Evolutionary conservation across 2,329 filamentous ascomycete species (phyloP).

Genomic region (Sclerotinia nivalis): DNA sequence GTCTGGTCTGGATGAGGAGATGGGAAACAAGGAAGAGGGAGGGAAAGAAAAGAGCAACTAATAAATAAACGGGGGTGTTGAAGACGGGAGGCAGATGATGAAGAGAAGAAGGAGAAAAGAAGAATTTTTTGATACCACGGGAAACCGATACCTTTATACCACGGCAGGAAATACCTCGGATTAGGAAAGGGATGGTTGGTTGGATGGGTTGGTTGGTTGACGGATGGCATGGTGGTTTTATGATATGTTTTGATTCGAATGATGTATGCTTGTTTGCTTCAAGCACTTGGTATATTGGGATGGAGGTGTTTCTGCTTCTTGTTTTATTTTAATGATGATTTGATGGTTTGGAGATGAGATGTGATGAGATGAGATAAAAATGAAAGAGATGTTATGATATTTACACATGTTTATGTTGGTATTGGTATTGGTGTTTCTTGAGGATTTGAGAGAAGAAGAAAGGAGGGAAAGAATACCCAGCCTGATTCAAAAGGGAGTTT

Average conservation of each 20-base stretch:
- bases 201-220: neutral
- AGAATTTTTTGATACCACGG: conserved; percentile 18
- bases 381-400: neutral
- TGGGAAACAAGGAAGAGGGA: neutral
- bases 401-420: neutral
- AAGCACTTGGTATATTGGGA: neutral
- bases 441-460: no score
- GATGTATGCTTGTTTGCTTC: neutral
- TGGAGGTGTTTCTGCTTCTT: neutral
- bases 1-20: neutral
- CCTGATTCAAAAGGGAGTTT: no score
- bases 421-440: neutral
- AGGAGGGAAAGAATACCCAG: no score
- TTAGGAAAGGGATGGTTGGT: neutral
- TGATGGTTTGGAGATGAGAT: neutral
- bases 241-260: neutral
- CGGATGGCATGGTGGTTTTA: conserved; percentile 1
- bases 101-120: neutral
- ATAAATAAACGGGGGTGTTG: neutral
- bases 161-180: conserved; percentile 13
- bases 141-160: neutral
- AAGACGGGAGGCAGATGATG: neutral
- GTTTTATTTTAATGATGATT: neutral
- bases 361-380: neutral
- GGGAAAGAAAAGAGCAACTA: no score